Percentiles rank a stretch among this genome's conserved stretches.
Conservation (phyloP, 2,329 filamentous ascomycete genomes). For the Fusarium secorum region DNA sequence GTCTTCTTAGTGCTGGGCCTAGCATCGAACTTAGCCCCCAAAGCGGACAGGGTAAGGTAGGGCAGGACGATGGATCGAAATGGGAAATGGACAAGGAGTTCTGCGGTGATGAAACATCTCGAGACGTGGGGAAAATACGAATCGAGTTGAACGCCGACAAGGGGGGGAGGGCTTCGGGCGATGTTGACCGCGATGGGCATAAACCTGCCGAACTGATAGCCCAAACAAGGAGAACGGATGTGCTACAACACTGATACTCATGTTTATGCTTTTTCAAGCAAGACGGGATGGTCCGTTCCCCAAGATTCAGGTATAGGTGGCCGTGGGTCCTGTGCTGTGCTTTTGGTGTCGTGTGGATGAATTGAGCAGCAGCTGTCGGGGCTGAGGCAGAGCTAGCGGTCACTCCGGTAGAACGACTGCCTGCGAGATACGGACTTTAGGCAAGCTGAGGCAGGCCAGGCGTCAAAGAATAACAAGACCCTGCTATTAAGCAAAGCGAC, state of each 20-base stretch:
- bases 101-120: constrained; percentile 40
- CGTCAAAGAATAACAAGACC: not conserved
- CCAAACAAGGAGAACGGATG: constrained; percentile 22
- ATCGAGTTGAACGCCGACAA: constrained; percentile 32
- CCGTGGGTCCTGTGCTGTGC: not conserved
- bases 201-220: constrained; percentile 25
- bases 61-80: constrained; percentile 12
- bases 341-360: not conserved
- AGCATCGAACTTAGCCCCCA: constrained; percentile 2
- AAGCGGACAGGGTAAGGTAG: constrained; percentile 7
- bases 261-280: not conserved
- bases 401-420: not conserved
- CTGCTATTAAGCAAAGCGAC: not conserved
- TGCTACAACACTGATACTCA: constrained; percentile 16
- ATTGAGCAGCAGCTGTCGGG: not conserved
- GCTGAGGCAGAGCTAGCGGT: constrained; percentile 5
- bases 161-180: constrained; percentile 12
- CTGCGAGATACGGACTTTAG: not conserved
- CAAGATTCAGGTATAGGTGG: constrained; percentile 34
- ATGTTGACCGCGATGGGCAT: constrained; percentile 18
- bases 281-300: constrained; percentile 38
- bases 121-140: constrained; percentile 43
- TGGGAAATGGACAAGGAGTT: constrained; percentile 31
- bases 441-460: not conserved
- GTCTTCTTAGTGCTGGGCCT: constrained; percentile 12